Base-by-base conservation (phyloP, 768 basidiomycete genomes). In the Phallus indusiatus region DNA sequence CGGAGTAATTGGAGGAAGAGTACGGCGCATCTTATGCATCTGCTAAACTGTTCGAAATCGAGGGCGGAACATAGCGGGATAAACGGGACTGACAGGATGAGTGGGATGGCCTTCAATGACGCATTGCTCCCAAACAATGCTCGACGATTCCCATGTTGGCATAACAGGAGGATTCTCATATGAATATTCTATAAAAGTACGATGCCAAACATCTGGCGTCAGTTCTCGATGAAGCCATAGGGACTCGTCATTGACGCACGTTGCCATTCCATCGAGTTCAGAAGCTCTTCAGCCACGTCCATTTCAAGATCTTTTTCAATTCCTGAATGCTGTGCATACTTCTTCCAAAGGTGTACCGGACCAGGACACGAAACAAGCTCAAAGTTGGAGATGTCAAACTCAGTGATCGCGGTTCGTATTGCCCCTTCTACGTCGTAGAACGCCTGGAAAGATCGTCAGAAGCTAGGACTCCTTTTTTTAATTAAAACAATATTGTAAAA, bases 91-190 rank as follows among this genome's bases (percentile, higher is more conserved):
- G 63, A 81, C 81, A 14, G 81, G 81, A 62, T 83, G 81, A 0
- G 81, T 82, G 21, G 81, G 81, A 67, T 83, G 81, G 1, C 81
- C 81, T 17, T 78, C 76, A 10, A 82, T 75, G 17, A 83, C 72
- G 62, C 79, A 80, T 64, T 83, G 81, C 63, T 83, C 81, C 78
- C 80, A 83, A 63, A 77, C 71, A 55, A 81, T 79, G 2, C 76
- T 68, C 9, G 73, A 54, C 18, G 77, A 78, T 18, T 63, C 60
- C 46, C 79, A 64, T 37, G 68, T 66, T 21, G 80, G 81, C n/a
- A 51, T 36, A 61, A 20, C 53, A 1, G 78, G 75, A 17, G 79
- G 78, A 48, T 68, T 66, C 49, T 67, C 69, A 63, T 74, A 80
- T 0, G 76, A 67, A 5, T 70, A 55, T 21, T 69, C 78, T 80